phyloP scores from a whole-genome alignment of 345 rosid genomes.

The Rhodamnia rubescens region DNA sequence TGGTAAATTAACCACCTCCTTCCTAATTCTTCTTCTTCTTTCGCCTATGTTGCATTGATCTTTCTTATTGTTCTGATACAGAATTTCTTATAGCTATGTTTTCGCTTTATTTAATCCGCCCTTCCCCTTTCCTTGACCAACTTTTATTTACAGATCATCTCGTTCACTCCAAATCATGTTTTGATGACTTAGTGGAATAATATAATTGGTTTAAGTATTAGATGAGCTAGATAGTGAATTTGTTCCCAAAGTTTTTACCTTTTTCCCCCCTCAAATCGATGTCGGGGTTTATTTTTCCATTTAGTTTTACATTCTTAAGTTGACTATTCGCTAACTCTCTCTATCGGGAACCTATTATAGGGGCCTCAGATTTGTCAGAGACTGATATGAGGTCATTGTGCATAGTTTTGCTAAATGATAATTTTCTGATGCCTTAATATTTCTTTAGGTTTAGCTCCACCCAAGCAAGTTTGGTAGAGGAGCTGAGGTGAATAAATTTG shows the following conservation, averaged over 20 bases:
- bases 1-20: background rate
- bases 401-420: background rate
- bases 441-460: background rate
- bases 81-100: background rate
- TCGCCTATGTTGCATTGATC: background rate
- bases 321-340: background rate
- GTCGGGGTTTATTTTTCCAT: background rate
- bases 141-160: background rate
- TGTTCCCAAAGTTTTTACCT: background rate
- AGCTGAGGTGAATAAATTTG: background rate
- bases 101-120: background rate
- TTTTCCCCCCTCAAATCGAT: background rate
- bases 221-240: background rate
- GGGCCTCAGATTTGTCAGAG: background rate
- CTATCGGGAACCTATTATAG: background rate
- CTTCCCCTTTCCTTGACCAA: background rate
- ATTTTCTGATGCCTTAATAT: background rate
- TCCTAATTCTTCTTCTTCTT: background rate
- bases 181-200: background rate
- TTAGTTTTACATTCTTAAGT: background rate
- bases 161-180: background rate
- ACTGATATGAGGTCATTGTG: background rate
- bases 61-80: background rate
- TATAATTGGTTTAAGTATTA: background rate
- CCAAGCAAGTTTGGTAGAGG: background rate